These are phyloP conservation scores for Rhizopogon vinicolor DNA, from an alignment of 768 basidiomycete species.

Conservation along the genomic window DNA sequence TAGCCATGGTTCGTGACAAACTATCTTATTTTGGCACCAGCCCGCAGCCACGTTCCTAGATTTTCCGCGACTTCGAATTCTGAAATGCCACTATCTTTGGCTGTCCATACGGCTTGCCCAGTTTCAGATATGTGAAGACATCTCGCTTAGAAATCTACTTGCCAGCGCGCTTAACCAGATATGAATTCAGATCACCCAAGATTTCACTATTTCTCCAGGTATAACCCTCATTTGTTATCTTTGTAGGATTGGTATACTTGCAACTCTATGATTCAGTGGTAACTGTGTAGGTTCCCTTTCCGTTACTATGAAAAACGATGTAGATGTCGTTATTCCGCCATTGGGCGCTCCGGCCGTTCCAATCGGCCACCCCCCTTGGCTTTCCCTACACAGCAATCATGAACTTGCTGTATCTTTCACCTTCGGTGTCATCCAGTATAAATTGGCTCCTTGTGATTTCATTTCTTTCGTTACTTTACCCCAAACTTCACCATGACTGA, in stretches of 20 bases:
- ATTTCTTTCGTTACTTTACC: not conserved
- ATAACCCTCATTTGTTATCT: not conserved
- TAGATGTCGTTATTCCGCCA: not conserved
- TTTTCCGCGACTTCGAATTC: not conserved
- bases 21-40: not conserved
- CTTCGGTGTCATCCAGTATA: not conserved
- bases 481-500: not conserved
- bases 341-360: not conserved
- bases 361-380: constrained; percentile 1
- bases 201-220: not conserved
- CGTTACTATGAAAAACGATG: not conserved
- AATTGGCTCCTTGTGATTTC: not conserved
- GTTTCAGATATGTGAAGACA: not conserved
- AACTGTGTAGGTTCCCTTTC: not conserved
- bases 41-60: not conserved
- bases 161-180: not conserved
- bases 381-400: not conserved
- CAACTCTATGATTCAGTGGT: not conserved
- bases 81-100: not conserved
- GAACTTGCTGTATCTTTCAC: not conserved
- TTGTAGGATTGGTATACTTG: not conserved
- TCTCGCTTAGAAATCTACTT: not conserved
- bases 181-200: not conserved
- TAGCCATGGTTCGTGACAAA: not conserved
- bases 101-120: not conserved